Percentiles rank a stretch among this genome's conserved stretches.
phyloP scores from a whole-genome alignment of 345 rosid genomes.

The Citrus australasica region DNA sequence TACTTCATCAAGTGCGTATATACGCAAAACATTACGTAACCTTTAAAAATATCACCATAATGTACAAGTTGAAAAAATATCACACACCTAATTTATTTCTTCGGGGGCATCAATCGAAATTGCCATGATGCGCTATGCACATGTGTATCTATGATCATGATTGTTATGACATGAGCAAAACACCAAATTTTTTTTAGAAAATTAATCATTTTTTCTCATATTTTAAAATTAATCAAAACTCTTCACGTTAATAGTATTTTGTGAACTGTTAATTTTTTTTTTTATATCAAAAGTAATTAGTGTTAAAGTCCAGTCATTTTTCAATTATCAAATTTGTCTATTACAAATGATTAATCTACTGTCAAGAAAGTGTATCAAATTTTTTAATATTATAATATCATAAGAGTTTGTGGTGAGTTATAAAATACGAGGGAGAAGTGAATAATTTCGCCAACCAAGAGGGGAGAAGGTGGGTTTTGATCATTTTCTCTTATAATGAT shows the following conservation, averaged over 20 bases:
- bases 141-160: neutral
- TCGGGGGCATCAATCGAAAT: constrained; percentile 9
- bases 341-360: no score
- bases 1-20: constrained; percentile 6
- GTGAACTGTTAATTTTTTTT: neutral
- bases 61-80: constrained; percentile 24
- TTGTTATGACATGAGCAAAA: neutral
- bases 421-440: neutral
- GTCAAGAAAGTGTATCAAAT: neutral
- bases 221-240: no score
- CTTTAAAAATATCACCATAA: constrained; percentile 13
- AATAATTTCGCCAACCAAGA: neutral
- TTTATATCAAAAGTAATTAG: no score
- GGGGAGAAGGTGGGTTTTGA: no score
- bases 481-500: neutral
- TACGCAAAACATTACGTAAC: constrained; percentile 12
- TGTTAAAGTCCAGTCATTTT: no score
- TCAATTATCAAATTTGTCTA: no score
- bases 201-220: no score
- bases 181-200: neutral
- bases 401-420: neutral
- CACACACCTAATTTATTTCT: neutral
- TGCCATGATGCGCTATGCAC: constrained; percentile 18
- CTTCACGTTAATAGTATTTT: neutral
- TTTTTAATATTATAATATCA: neutral